Base-by-base conservation (phyloP, 352 stramenopile species). In the Thraustochytrium sp. region DNA sequence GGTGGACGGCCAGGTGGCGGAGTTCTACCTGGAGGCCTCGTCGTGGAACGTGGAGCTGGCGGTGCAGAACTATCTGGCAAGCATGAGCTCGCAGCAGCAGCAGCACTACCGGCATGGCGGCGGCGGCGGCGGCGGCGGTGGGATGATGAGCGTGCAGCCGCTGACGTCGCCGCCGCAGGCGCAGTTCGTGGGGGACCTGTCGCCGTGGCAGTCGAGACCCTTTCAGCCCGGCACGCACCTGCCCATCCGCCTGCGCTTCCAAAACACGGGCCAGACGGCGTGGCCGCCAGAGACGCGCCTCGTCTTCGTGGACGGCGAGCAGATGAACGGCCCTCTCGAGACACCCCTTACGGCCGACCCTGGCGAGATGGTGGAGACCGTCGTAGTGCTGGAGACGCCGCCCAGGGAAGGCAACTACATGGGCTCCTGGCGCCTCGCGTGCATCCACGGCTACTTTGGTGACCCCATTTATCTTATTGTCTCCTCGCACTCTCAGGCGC, bases 31-130 rank as follows among this genome's bases (percentile, higher is more conserved):
- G 13, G 68, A 80, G 40, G 68, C 68, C 34, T 63, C 44, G 44
- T 34, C 31, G 49, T 80, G 68, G 68, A 80, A 75, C 51, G 68
- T 80, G 44, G 68, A 80, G 68, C 76, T 44, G 42, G 68, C 68
- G 18, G 68, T 80, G n/a, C 46, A 64, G 26, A 80, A 80, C 68
- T 80, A 80, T 36, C 68, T 80, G 8, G 68, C 68, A 9, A 80
- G 68, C 68, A 61, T 48, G 54, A 5, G 13, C 5, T n/a, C n/a
- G 59, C 59, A 72, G 36, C 59, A 72, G 40, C 42, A 46, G 0
- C 59, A 46, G 1, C 26, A n/a, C n/a, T n/a, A n/a, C n/a, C n/a
- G n/a, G n/a, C n/a, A n/a, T n/a, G n/a, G 59, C 0, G 59, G 59
- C 16, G 23, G 8, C 5, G 59, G 59, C 59, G 59, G 51, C 2